Base-by-base conservation (phyloP, 2,329 filamentous ascomycete species). In the Drechslerella dactyloides region DNA sequence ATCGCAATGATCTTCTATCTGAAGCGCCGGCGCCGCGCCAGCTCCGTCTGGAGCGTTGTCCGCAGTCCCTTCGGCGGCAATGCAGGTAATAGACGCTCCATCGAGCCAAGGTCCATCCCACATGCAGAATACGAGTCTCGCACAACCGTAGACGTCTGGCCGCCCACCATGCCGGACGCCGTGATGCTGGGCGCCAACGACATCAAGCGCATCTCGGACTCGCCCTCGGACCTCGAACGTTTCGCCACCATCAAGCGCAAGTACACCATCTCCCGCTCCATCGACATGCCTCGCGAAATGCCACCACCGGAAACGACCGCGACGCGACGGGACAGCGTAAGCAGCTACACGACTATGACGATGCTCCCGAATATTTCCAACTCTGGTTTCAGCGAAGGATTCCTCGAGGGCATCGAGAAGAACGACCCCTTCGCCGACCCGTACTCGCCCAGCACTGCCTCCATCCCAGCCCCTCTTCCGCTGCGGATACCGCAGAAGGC, bases 271-370 rank as follows among this genome's bases (percentile, higher is more conserved):
- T 65, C 68, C 21, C 40, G 68, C 30, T 53, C 50, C n/a, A 35
- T 55, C 11, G 66, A 70, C n/a, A 72, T 72, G 11, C 68, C 68
- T 19, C 46, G 52, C 15, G 57, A 64, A 37, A 54, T 23, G 7
- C 8, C 37, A 8, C 60, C 60, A 46, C 21, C 37, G 27, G 23
- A 40, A 4, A 50, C 42, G n/a, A 21, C 19, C 21, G 4, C 19
- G 8, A 50, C 44, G 11, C 19, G 55, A 42, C 37, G 46, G 7
- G 37, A 35, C 13, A 72, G 68, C 46, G 17, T n/a, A 5, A 65
- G 51, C 44, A 72, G 68, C 23, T 65, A 70, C 27, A 60, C 63
- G n/a, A 70, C 66, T 19, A 70, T 70, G 66, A 60, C 68, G 5
- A 60, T 61, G 10, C 68, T 72, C 8, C 68, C 68, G 7, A 19